These are phyloP conservation scores for Boletus reticuloceps DNA, from an alignment of 768 basidiomycete species.

Conservation along the genomic window DNA sequence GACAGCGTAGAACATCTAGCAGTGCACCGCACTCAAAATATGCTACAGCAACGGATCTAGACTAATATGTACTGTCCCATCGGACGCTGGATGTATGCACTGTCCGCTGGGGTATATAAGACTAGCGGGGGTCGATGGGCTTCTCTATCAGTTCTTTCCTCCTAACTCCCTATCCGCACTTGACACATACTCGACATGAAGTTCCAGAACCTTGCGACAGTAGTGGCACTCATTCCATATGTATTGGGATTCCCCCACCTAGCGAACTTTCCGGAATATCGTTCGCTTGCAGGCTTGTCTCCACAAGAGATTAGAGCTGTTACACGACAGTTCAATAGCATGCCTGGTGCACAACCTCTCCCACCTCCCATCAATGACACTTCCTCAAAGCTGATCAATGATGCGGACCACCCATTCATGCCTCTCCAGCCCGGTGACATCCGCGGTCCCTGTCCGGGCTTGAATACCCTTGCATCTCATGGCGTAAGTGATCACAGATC, in stretches of 20 bases:
- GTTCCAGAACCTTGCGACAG: background rate
- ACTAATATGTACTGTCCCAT: too few relatives aligned
- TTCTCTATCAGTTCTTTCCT: too few relatives aligned
- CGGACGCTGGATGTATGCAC: too few relatives aligned
- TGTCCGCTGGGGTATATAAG: too few relatives aligned
- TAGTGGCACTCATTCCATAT: background rate
- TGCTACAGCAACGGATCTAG: too few relatives aligned
- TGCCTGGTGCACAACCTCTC: slow-evolving; percentile 15
- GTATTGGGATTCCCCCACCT: slow-evolving; percentile 9
- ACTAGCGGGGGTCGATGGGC: too few relatives aligned
- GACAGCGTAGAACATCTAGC: too few relatives aligned
- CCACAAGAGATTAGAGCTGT: slow-evolving; percentile 9
- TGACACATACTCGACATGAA: too few relatives aligned
- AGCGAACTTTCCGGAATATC: slow-evolving; percentile 12
- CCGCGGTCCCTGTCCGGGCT: slow-evolving; percentile 20
- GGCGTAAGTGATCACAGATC: slow-evolving; percentile 10
- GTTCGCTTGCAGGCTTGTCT: slow-evolving; percentile 18
- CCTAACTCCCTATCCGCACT: too few relatives aligned
- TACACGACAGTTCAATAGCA: slow-evolving; percentile 1
- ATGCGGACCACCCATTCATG: slow-evolving; percentile 8
- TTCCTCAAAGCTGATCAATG: slow-evolving; percentile 10
- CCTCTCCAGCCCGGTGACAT: slow-evolving; percentile 13
- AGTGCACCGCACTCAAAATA: too few relatives aligned
- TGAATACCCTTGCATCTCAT: slow-evolving; percentile 23
- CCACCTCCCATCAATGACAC: slow-evolving; percentile 17